Base-by-base conservation (phyloP, 768 basidiomycete species). In the Neoboletus magnificus region DNA sequence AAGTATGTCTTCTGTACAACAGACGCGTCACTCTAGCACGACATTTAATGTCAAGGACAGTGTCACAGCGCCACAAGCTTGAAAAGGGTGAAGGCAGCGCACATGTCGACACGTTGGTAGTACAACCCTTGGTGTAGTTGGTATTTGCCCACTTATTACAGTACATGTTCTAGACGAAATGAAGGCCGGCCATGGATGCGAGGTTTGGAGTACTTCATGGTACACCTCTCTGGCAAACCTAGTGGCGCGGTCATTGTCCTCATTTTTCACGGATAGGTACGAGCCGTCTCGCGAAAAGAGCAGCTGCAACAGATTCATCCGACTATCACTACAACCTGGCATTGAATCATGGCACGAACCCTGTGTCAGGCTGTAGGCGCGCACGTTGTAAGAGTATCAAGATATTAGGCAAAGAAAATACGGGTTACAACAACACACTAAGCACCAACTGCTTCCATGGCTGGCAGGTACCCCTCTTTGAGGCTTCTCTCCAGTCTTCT, bases 401-500 rank as follows among this genome's bases (percentile, higher is more conserved):
- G 49, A 60, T 47, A 66, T 62, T 62, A 68, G 37, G 27, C 54
- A 57, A 49, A 57, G 59, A 54, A 72, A 73, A 70, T 73, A 75
- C 68, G 71, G 57, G 56, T 62, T 56, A 64, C 65, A 59, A 64
- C 65, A 59, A 62, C 52, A 63, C 55, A 58, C 82, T 73, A 91
- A 74, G 89, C 89, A 40, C 89, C 89, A 54, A 91, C 84, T 48
- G 83, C 79, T 66, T 90, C 89, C 75, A 86, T 79, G 56, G 82
- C 79, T 47, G 92, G 91, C 72, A 93, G 72, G 71, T 88, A 92
- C 42, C 93, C 93, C 66, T 94, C 92, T 65, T 83, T 81, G 63
- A 93, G 72, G 69, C 83, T 88, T 74, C 89, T 81, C 73, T 94
- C 91, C 61, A 94, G 69, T 65, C 82, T 82, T 71, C 87, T 81